phyloP scores from a whole-genome alignment of 306 rosid genomes.

The Hippophae rhamnoides region DNA sequence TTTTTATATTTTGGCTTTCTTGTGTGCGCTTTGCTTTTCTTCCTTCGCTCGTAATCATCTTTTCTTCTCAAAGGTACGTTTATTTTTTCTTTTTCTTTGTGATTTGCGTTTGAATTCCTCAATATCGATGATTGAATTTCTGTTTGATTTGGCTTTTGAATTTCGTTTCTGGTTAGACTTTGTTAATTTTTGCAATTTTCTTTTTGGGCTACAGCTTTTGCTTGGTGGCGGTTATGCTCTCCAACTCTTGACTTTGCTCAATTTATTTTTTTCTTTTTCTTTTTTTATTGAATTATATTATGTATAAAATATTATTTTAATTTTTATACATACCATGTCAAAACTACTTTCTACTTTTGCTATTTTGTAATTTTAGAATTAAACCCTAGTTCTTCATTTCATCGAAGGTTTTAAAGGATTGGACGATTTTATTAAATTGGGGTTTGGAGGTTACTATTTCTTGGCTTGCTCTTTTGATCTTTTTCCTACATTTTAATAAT shows the following conservation, averaged over 20 bases:
- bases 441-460: background rate
- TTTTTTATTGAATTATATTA: too few species aligned
- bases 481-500: background rate
- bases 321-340: too few species aligned
- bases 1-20: constrained; percentile 8
- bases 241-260: background rate
- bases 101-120: background rate
- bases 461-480: background rate
- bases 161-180: background rate
- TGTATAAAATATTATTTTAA: too few species aligned
- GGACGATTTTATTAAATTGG: too few species aligned
- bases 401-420: too few species aligned
- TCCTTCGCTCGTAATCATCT: constrained; percentile 13
- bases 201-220: background rate
- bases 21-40: constrained; percentile 17
- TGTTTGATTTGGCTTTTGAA: constrained; percentile 1
- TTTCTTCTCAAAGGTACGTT: constrained; percentile 9
- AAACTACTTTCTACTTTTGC: too few species aligned
- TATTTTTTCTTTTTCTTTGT: background rate
- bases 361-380: too few species aligned
- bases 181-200: background rate
- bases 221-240: constrained; percentile 2
- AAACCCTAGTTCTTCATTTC: too few species aligned
- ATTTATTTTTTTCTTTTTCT: too few species aligned
- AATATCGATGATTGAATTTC: constrained; percentile 2